phyloP scores from a whole-genome alignment of 768 basidiomycete genomes.

The Mycena filopes region DNA sequence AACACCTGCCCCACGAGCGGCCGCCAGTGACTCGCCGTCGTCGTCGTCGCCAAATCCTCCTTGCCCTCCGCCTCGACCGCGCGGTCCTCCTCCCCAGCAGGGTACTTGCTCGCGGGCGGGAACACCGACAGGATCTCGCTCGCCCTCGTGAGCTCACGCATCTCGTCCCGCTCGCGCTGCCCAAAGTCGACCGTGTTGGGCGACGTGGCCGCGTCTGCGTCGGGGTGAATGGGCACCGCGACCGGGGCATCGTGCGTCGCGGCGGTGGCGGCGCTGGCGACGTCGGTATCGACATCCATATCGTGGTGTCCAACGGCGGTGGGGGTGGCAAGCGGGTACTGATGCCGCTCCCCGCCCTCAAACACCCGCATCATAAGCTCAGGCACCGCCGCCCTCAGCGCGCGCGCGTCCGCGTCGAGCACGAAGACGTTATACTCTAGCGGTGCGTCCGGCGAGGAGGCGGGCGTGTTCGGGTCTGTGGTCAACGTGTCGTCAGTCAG shows the following conservation, averaged over 20 bases:
- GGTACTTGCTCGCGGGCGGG: not conserved
- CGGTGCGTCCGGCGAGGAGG: constrained; percentile 45
- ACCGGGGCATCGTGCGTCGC: constrained; percentile 20
- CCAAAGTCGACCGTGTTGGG: constrained; percentile 84
- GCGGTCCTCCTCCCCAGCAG: constrained; percentile 1
- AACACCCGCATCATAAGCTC: constrained; percentile 66
- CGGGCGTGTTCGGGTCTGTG: constrained; percentile 7
- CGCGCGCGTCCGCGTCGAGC: constrained; percentile 65
- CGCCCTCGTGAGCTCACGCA: constrained; percentile 86
- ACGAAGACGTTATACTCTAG: constrained; percentile 81
- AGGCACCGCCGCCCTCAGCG: constrained; percentile 55
- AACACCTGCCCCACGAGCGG: constrained; percentile 75
- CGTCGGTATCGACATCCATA: constrained; percentile 17
- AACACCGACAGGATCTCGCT: constrained; percentile 72
- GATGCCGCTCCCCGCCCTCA: constrained; percentile 44
- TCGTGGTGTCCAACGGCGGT: no score
- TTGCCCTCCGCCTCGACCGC: constrained; percentile 16
- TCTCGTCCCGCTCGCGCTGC: constrained; percentile 87
- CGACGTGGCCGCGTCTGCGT: constrained; percentile 23
- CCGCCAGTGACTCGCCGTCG: constrained; percentile 59
- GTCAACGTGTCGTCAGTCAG: not conserved
- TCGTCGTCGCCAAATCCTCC: constrained; percentile 38
- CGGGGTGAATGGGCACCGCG: constrained; percentile 18
- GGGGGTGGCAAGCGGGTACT: no score
- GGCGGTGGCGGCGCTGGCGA: constrained; percentile 21